phyloP scores from a whole-genome alignment of 495 filamentous ascomycete genomes.

The Neurospora sp. region DNA sequence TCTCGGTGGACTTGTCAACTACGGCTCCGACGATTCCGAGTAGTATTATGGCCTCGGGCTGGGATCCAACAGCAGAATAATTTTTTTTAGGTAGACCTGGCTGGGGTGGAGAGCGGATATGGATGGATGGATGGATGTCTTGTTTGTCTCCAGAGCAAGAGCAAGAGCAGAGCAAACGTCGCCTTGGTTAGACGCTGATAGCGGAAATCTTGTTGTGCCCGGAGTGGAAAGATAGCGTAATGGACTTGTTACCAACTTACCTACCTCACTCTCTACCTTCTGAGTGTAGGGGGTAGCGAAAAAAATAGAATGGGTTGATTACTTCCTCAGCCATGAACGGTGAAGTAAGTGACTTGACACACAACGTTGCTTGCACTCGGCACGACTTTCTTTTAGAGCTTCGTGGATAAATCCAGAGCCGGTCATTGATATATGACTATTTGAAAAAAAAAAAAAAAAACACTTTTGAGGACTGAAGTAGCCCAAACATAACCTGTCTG shows the following conservation, averaged over 20 bases:
- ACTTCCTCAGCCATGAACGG: too few species aligned
- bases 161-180: not conserved
- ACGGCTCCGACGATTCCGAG: not conserved
- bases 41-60: not conserved
- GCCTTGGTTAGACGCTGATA: not conserved
- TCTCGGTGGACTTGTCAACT: not conserved
- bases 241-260: not conserved
- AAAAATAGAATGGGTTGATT: too few species aligned
- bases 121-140: not conserved
- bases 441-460: too few species aligned
- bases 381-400: too few species aligned
- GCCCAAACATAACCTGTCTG: too few species aligned
- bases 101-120: not conserved
- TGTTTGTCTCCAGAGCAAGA: not conserved
- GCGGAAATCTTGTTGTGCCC: not conserved
- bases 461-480: too few species aligned
- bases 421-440: too few species aligned
- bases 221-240: not conserved
- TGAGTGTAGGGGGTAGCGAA: too few species aligned
- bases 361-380: too few species aligned
- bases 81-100: not conserved
- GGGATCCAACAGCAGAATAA: not conserved
- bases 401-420: too few species aligned
- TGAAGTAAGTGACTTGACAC: too few species aligned
- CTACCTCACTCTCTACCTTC: too few species aligned